These are phyloP conservation scores for Arthrobotrys conoides DNA, from an alignment of 2,329 filamentous ascomycete species.

Conservation along the genomic window DNA sequence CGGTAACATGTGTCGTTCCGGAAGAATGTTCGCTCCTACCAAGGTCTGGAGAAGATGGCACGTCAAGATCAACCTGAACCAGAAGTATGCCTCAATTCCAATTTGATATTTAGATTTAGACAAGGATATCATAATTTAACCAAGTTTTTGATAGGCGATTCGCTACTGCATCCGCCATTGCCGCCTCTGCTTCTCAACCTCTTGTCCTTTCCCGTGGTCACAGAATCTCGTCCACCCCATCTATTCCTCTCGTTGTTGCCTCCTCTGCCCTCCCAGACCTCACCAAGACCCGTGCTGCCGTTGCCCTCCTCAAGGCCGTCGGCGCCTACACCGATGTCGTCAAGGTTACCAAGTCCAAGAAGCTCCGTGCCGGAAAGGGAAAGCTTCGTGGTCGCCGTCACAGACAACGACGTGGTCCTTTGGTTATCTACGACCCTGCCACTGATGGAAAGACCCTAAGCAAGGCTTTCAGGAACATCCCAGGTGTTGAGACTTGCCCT, in stretches of 20 bases:
- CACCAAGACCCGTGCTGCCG: slow-evolving; percentile 88
- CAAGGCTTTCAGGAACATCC: slow-evolving; percentile 97
- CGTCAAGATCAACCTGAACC: slow-evolving; percentile 99
- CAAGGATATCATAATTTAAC: slow-evolving; percentile 31
- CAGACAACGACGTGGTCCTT: slow-evolving; percentile 96
- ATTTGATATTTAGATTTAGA: slow-evolving; percentile 55
- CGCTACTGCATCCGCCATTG: slow-evolving; percentile 95
- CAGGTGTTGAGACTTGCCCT: slow-evolving; percentile 95
- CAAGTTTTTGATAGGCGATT: slow-evolving; percentile 77
- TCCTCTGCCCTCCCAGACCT: slow-evolving; percentile 87
- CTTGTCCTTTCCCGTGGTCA: slow-evolving; percentile 97
- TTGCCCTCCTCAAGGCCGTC: slow-evolving; percentile 88
- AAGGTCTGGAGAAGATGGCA: slow-evolving; percentile 99
- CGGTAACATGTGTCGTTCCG: slow-evolving; percentile 99
- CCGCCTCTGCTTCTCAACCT: slow-evolving; percentile 93
- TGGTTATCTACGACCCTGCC: slow-evolving; percentile 97
- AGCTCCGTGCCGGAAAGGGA: slow-evolving; percentile 98
- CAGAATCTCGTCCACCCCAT: slow-evolving; percentile 89
- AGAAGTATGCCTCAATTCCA: slow-evolving; percentile 77
- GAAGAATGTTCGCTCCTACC: slow-evolving; percentile 99
- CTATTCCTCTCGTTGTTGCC: slow-evolving; percentile 97
- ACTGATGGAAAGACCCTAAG: slow-evolving; percentile 95
- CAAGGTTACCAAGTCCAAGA: slow-evolving; percentile 97
- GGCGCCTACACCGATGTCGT: slow-evolving; percentile 91
- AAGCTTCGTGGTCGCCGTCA: slow-evolving; percentile 97